Base-by-base conservation (phyloP, 2,329 filamentous ascomycete species). In the Fusarium transvaalense region DNA sequence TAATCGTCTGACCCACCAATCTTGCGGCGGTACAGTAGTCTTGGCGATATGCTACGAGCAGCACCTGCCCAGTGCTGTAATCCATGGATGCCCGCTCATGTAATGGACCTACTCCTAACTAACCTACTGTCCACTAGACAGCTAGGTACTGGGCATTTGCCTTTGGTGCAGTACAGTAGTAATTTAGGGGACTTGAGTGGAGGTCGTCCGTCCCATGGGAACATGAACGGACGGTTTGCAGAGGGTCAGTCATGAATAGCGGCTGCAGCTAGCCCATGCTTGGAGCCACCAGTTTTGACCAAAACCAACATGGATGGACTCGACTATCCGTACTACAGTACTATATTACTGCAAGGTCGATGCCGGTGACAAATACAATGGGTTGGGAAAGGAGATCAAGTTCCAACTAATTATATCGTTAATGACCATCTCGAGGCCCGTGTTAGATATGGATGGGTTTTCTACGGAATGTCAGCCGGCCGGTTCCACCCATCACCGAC, bases 251-350 rank as follows among this genome's bases (percentile, higher is more conserved):
- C 66, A 46, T 66, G 37, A 25, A 59, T 73, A 68, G 70, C 66
- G 68, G 62, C 68, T 56, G 50, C 50, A 29, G 50, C 68, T 73
- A 70, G 54, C 39, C 60, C 55, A 54, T 48, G 51, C 64, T 43
- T 66, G 60, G 67, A 56, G 64, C 69, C 52, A 71, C 69, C 42
- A 56, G 55, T 65, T 34, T 59, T 23, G 42, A 52, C 47, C 39
- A 50, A 35, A 47, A 38, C 52, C 41, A 55, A 53, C 42, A 39
- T 41, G 25, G 14, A 39, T 41, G 25, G 14, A 63, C 31, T 23
- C 15, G 17, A 51, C 32, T 41, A 50, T 46, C n/a, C n/a, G n/a
- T n/a, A n/a, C n/a, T 31, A 23, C 38, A 23, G 38, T 23, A 15
- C 21, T 38, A 42, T 25, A 23, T 4, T 23, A 43, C 42, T 25